phyloP scores from a whole-genome alignment of 331 rosid genomes.

The Erythrophleum ivorense region DNA sequence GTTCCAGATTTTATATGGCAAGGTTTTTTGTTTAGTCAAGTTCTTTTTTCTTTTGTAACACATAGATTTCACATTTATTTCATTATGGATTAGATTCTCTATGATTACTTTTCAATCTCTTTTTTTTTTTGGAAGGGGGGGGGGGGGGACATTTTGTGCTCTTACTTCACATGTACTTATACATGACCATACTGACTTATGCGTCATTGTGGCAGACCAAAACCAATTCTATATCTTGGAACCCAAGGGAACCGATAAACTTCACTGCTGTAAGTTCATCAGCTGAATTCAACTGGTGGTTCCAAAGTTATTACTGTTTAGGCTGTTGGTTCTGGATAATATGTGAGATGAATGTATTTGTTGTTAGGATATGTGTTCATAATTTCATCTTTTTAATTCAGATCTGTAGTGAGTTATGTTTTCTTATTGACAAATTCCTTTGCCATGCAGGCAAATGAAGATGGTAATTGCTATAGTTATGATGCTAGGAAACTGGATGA shows the following conservation, averaged over 20 bases:
- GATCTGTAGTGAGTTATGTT: slow-evolving; percentile 4
- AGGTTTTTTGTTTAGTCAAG: neutral
- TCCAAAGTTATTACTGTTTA: slow-evolving; percentile 1
- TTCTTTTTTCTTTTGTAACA: slow-evolving; percentile 1
- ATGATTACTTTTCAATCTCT: neutral
- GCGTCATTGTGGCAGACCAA: slow-evolving; percentile 66
- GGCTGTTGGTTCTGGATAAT: slow-evolving; percentile 1
- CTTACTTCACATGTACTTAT: slow-evolving; percentile 2
- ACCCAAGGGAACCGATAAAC: slow-evolving; percentile 97
- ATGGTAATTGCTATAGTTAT: slow-evolving; percentile 81
- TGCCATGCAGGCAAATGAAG: slow-evolving; percentile 87
- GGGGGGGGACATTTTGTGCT: neutral
- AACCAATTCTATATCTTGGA: slow-evolving; percentile 89
- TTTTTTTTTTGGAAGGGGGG: neutral
- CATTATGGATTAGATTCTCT: slow-evolving; percentile 15
- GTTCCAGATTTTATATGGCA: neutral
- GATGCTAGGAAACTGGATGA: slow-evolving; percentile 78
- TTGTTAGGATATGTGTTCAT: slow-evolving; percentile 23
- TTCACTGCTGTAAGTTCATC: slow-evolving; percentile 83
- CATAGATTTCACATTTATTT: neutral
- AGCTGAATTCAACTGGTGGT: slow-evolving; percentile 21
- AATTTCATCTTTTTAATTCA: neutral
- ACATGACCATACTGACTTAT: slow-evolving; percentile 47
- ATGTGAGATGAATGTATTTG: neutral
- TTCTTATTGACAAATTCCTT: slow-evolving; percentile 32